Evolutionary conservation across 257 asterid genomes (phyloP), one percentile per base, ranked within the genome.

Genomic region (Solanum clarkiae): DNA sequence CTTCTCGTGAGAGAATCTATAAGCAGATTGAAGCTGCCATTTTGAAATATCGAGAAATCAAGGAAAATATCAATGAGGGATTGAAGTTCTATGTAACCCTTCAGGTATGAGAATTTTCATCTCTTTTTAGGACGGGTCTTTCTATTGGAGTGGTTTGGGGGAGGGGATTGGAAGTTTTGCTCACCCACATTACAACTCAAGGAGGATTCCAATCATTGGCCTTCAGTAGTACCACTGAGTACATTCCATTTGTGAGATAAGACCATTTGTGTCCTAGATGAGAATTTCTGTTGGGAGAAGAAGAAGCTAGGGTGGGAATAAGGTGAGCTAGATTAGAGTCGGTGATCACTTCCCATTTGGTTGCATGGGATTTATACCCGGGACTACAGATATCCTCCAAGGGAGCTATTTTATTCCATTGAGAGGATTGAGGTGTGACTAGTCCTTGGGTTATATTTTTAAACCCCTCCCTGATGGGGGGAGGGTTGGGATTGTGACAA

Each of bases 1-100:
- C 93, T 88, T 94, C 97, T 74, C 95, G 96, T 14, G 99, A 95
- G 90, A 97, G 89, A 92, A 91, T 92, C 87, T 95, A 94, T 85
- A 92, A 91, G 84, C 99, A 97, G 90, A 97, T 97, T 87, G 99
- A 97, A 92, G 98, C 98, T 87, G 99, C 98, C 86, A 86, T 95
- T 84, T 96, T 93, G 22, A 97, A 95, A 85, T 97, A 85, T 87
- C 94, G 83, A 86, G 99, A 97, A 93, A 93, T 95, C 86, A 94
- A 97, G 93, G 97, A 95, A 86, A 97, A 97, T 89, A 91, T 97
- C 74, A 93, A 95, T 85, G 99, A 97, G 91, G 99, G 99, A 86
- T 85, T 97, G 90, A 95, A 95, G 91, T 97, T 97, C 87, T 97
- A 97, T 85, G 93, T 95, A 53, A 95, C 96, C 86, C 99, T 97